Percentiles rank a stretch among this genome's conserved stretches.
Evolutionary conservation across 345 rosid genomes (phyloP).

Genomic region (Balakata baccata): DNA sequence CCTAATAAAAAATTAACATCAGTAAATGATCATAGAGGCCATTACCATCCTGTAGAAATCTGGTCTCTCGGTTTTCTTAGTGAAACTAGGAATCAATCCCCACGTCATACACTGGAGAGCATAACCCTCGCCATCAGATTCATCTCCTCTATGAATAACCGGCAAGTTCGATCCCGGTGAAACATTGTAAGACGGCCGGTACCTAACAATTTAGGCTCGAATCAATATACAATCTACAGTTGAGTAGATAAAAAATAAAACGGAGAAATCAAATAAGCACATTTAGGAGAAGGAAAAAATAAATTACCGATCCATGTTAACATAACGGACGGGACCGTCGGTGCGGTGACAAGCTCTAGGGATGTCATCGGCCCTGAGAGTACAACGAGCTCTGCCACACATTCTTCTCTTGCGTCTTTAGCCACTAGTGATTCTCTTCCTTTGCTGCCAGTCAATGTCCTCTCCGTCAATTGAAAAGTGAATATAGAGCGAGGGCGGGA

Average conservation of each 20-base stretch:
- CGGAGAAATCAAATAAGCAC: background rate
- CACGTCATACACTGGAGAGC: conserved; percentile 80
- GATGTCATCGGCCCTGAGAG: conserved; percentile 60
- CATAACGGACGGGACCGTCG: conserved; percentile 32
- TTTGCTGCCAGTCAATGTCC: background rate
- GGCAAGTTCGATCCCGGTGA: conserved; percentile 73
- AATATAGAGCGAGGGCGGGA: conserved; percentile 14
- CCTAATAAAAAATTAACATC: background rate
- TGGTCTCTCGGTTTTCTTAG: conserved; percentile 72
- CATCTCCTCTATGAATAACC: conserved; percentile 57
- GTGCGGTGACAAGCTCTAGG: conserved; percentile 63
- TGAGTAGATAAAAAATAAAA: background rate
- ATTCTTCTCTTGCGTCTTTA: conserved; percentile 22
- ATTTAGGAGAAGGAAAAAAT: background rate
- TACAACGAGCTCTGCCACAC: conserved; percentile 90
- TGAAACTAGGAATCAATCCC: conserved; percentile 84
- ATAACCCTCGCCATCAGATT: conserved; percentile 37
- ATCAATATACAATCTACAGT: background rate
- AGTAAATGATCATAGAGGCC: background rate
- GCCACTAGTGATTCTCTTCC: background rate
- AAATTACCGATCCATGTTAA: conserved; percentile 58
- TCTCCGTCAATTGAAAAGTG: background rate
- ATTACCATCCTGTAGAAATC: conserved; percentile 82
- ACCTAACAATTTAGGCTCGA: conserved; percentile 35
- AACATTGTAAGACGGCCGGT: conserved; percentile 70